Evolutionary conservation across 1,284 basidiomycete species (phyloP), one percentile per base, ranked within the genome.

Genomic region (Puccinia coronata): DNA sequence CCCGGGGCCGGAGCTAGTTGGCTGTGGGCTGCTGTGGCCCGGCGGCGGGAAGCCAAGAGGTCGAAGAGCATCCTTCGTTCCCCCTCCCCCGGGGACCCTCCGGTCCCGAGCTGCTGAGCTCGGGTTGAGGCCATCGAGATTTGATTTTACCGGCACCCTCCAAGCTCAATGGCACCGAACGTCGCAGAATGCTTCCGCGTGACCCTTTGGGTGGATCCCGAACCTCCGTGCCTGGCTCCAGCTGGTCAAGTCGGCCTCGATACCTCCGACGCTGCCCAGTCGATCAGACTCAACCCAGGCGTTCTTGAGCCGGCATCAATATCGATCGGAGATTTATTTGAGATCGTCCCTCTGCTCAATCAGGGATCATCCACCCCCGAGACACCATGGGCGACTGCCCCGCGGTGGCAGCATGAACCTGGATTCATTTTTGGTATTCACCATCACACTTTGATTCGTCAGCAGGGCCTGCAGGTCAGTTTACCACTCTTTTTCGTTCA

Each of bases 141-240:
- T 41, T n/a, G 23, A 11, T 41, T 39, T 6, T 25, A 8, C 63
- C 63, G 25, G 63, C 63, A 47, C 20, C 8, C 8, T 2, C 20
- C 12, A 14, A 23, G 11, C 63, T 36, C 47, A 23, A 80, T 80
- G 78, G 16, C 53, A 28, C 53, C 51, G 23, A 41, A 47, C 25
- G 23, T 31, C 39, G 57, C 43, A 18, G 78, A 80, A 73, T 80
- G 51, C 31, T 80, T 80, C 65, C 78, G 78, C 59, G 47, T 80
- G 25, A 80, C 78, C 25, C 78, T 80, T 72, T 80, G 78, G 78
- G 69, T 80, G 31, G 78, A 80, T 72, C 78, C 69, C 31, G 78
- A 80, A 49, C 78, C 78, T 25, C 43, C 78, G 34, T 57, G n/a
- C 51, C 31, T 73, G 14, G 39, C 63, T 47, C 57, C 71, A 25